Evolutionary conservation across 2,329 filamentous ascomycete genomes (phyloP).

Genomic region (Huntiella abstrusa): DNA sequence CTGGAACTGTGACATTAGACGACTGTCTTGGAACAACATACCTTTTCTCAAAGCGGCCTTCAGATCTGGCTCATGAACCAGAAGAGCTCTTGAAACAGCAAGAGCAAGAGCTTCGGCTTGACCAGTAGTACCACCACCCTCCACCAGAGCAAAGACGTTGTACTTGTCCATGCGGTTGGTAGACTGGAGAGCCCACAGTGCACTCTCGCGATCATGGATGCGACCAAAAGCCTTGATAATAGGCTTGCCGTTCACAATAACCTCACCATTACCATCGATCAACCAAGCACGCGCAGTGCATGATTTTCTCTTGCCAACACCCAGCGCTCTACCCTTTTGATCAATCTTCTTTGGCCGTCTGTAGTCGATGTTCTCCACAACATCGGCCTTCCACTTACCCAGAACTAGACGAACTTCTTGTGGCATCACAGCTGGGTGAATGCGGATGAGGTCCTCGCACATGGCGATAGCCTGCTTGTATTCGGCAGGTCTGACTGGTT

Average conservation of each 20-base stretch:
- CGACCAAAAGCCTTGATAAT: slow-evolving; percentile 67
- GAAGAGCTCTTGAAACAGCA: slow-evolving; percentile 69
- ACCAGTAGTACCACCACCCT: slow-evolving; percentile 78
- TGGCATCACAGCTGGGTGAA: slow-evolving; percentile 38
- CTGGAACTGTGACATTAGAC: slow-evolving; percentile 7
- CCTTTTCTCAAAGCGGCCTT: slow-evolving; percentile 77
- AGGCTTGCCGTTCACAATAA: slow-evolving; percentile 77
- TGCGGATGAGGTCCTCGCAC: slow-evolving; percentile 64
- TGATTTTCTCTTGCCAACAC: slow-evolving; percentile 71
- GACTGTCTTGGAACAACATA: slow-evolving; percentile 28
- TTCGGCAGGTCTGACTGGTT: slow-evolving; percentile 55
- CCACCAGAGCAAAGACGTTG: slow-evolving; percentile 76
- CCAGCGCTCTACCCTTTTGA: slow-evolving; percentile 57
- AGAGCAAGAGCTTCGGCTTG: slow-evolving; percentile 90
- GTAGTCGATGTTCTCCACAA: slow-evolving; percentile 8
- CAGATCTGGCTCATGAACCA: slow-evolving; percentile 80
- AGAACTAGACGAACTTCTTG: slow-evolving; percentile 9
- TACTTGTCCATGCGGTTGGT: slow-evolving; percentile 84
- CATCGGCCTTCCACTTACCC: slow-evolving; percentile 12
- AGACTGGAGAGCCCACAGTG: slow-evolving; percentile 71
- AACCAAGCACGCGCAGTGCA: slow-evolving; percentile 71
- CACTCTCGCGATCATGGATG: slow-evolving; percentile 85
- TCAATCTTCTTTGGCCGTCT: slow-evolving; percentile 35
- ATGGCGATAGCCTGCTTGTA: slow-evolving; percentile 61
- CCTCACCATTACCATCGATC: slow-evolving; percentile 82